Evolutionary conservation across 2,329 filamentous ascomycete genomes (phyloP), one percentile per base, ranked within the genome.

Genomic region (Coniella lustricola): DNA sequence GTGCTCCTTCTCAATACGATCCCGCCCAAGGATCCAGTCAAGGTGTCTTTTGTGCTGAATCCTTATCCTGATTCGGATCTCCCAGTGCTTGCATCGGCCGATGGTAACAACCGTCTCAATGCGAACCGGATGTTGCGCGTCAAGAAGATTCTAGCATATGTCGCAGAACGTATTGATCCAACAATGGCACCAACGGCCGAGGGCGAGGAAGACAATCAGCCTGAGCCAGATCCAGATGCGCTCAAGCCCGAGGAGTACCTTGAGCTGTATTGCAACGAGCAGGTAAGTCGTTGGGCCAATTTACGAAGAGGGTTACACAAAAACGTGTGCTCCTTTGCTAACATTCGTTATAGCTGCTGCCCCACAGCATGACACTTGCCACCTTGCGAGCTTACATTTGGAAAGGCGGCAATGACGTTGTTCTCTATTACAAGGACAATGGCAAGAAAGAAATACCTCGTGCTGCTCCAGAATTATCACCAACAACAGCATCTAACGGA

Each of bases 91-190:
- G 79, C 85, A 29, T 79, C 82, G 20, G 67, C 81, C 3, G 90
- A 95, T 61, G 85, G 84, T 45, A 95, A 91, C 64, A 91, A 90
- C 56, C 84, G 93, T 20, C 75, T 98, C 44, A 98, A 97, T 63
- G 93, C 93, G 10, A 98, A 97, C 62, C 81, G 91, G 48, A 97
- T 98, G 93, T 75, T 98, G 44, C 81, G 93, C 40, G 89, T 94
- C 3, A 91, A 89, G 70, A 98, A 98, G 73, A 93, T 98, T 18
- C 70, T 97, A 50, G 81, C 83, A 0, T 98, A 98, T 60, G 81
- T 98, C 16, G 88, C 90, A 1, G 93, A 98, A 66, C 79, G 90
- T 47, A 91, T 98, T 50, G 91, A 97, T 58, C 75, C 80, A 7
- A 50, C 47, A 9, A 29, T 47, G 33, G 50, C 46, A 38, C 43